Conservation (phyloP, 2,329 filamentous ascomycete genomes). For the Xylariaceae sp. region DNA sequence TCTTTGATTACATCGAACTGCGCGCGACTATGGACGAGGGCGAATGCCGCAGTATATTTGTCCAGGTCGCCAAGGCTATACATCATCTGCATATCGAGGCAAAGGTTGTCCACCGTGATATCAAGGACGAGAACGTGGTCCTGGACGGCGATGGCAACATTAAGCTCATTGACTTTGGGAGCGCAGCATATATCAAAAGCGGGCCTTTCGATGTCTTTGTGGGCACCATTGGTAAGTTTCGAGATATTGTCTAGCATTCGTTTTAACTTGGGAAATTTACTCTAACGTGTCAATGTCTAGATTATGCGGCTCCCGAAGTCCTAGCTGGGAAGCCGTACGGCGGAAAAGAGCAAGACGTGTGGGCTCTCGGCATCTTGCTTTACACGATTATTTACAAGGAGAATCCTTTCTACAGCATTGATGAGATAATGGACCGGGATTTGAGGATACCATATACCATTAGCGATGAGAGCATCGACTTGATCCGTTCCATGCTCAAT, state of each 20-base stretch:
- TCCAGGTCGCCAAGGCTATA: constrained; percentile 83
- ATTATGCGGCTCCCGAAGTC: constrained; percentile 98
- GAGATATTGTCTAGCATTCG: not conserved
- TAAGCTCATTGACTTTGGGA: constrained; percentile 97
- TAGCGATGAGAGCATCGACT: constrained; percentile 86
- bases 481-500: constrained; percentile 88
- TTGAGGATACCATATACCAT: constrained; percentile 82
- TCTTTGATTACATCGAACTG: constrained; percentile 98
- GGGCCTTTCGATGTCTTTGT: constrained; percentile 99
- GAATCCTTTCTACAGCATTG: constrained; percentile 97
- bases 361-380: constrained; percentile 91
- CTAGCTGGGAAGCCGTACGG: constrained; percentile 86
- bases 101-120: constrained; percentile 90
- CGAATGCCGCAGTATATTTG: constrained; percentile 91
- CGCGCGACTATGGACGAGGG: constrained; percentile 93
- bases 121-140: constrained; percentile 98
- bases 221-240: constrained; percentile 80
- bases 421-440: constrained; percentile 98
- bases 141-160: constrained; percentile 92
- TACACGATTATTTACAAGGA: constrained; percentile 99
- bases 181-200: constrained; percentile 95
- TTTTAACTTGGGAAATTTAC: not conserved
- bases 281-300: constrained; percentile 41
- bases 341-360: constrained; percentile 96
- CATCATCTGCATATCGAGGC: constrained; percentile 89